Evolutionary conservation across 495 filamentous ascomycete genomes (phyloP), one percentile per base, ranked within the genome.

Genomic region (Annulohypoxylon nitens): DNA sequence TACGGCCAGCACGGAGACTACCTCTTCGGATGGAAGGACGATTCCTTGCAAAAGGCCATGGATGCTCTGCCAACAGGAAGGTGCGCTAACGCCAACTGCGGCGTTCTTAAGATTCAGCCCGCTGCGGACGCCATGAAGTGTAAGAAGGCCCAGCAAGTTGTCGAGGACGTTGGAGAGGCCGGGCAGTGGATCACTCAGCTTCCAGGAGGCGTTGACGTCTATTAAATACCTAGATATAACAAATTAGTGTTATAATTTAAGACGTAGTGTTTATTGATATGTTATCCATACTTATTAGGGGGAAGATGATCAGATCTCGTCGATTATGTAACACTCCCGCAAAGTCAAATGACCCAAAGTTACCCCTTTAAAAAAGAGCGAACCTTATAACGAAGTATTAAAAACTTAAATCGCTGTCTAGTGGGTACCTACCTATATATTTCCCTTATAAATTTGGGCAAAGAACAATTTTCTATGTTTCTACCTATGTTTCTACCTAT

Each of bases 1-100:
- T 79, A 80, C 61, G 78, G 80, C 12, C 75, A 75, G 14, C 82
- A 84, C 64, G 82, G 78, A 3, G 82, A 84, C 66, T 84, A 84
- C 50, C 69, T 84, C 2, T 84, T 84, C 33, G 82, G 82, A 9
- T 84, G 82, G 82, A 78, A 83, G 61, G 81, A 77, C 18, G 78
- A 80, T 36, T 73, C 81, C 9, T 67, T 84, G 20, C 82, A 84
- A 64, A 77, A 79, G 53, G 79, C 78, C 9, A 79, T 84, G 80
- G 80, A 84, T 48, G 78, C 77, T 18, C 60, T 81, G 9, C 74
- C 74, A 25, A 64, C 64, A 11, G 71, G 68, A 1, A 73, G 69
- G 0, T 81, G 79, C 59, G 76, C 72, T 39, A 81, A 78, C 34
- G 79, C 75, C 45, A 79, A 77, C 51, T 81, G 79, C 70, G 64